phyloP scores from a whole-genome alignment of 2,329 filamentous ascomycete species.

The Nannizziopsis barbatae region DNA sequence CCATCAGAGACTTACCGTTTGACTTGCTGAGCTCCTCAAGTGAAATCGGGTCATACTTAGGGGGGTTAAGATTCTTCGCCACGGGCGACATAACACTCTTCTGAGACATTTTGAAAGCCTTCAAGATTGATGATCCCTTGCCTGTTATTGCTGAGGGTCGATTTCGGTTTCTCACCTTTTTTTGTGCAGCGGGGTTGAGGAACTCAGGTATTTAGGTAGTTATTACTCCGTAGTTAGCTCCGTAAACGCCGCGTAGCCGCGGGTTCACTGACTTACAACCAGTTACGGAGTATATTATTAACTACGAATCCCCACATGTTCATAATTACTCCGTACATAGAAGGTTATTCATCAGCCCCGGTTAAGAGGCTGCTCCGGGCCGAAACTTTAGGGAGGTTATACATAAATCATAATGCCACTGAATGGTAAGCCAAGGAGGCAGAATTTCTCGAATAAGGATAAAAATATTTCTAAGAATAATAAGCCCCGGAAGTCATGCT shows the following conservation, averaged over 20 bases:
- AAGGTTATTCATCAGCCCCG: no score
- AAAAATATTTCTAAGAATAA: no score
- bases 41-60: slow-evolving; percentile 81
- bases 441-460: neutral
- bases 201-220: no score
- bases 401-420: neutral
- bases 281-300: no score
- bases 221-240: no score
- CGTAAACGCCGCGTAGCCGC: no score
- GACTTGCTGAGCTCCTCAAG: slow-evolving; percentile 66
- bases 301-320: no score
- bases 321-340: no score
- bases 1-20: slow-evolving; percentile 56
- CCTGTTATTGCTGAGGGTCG: neutral
- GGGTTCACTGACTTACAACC: no score
- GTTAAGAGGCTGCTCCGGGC: neutral
- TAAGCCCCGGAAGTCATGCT: no score
- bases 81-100: slow-evolving; percentile 17
- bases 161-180: neutral
- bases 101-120: neutral
- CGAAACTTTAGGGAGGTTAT: neutral
- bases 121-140: no score
- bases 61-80: slow-evolving; percentile 51
- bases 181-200: neutral
- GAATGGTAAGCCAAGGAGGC: neutral